phyloP scores from a whole-genome alignment of 2,329 filamentous ascomycete genomes.

The Monosporascus sp. region DNA sequence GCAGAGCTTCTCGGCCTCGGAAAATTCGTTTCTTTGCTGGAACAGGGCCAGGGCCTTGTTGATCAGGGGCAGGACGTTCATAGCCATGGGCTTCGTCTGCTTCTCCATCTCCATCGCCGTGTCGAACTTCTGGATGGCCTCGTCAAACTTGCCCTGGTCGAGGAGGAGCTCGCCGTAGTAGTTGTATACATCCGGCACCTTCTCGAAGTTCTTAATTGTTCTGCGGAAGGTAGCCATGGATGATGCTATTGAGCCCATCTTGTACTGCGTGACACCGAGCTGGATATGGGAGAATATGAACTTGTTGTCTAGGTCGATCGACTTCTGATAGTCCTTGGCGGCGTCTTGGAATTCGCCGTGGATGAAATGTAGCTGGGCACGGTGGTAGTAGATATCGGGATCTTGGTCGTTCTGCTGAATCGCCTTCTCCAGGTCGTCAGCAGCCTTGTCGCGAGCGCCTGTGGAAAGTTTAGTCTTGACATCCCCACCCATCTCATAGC shows the following conservation, averaged over 20 bases:
- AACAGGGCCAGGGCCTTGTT: constrained; percentile 97
- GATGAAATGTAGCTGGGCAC: constrained; percentile 97
- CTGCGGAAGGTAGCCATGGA: constrained; percentile 98
- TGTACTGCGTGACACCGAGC: constrained; percentile 98
- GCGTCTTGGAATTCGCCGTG: constrained; percentile 88
- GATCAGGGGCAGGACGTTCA: constrained; percentile 96
- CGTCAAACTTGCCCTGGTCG: constrained; percentile 91
- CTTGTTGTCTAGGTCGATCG: constrained; percentile 88
- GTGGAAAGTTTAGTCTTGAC: constrained; percentile 7
- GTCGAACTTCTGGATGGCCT: constrained; percentile 97
- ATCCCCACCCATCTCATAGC: not conserved
- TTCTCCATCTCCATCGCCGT: constrained; percentile 99
- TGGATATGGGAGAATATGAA: constrained; percentile 99
- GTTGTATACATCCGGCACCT: constrained; percentile 97
- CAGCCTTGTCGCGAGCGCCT: constrained; percentile 81
- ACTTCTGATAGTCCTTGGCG: constrained; percentile 98
- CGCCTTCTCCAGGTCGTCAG: constrained; percentile 81
- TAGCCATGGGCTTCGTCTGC: constrained; percentile 84
- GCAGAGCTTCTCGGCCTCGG: constrained; percentile 91
- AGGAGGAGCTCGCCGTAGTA: constrained; percentile 97
- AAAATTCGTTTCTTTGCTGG: constrained; percentile 97
- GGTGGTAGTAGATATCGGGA: constrained; percentile 98
- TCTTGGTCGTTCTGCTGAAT: constrained; percentile 80
- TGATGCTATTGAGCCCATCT: constrained; percentile 96
- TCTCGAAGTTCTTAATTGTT: constrained; percentile 97